Conservation (phyloP, 2,329 filamentous ascomycete genomes). For the Ilyonectria mors-panacis region DNA sequence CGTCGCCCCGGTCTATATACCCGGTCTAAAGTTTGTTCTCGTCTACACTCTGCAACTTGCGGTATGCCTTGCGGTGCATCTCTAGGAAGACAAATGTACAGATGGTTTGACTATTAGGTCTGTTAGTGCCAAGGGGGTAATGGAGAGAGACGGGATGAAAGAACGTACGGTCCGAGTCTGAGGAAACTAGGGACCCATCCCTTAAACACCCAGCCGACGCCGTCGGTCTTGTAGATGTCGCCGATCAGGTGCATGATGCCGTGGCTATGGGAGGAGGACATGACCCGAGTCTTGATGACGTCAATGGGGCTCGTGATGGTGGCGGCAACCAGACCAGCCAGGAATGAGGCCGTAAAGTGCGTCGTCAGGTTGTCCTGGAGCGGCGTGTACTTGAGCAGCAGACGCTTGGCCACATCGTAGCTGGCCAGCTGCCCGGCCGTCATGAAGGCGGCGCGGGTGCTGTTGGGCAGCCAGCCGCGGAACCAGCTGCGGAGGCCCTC, state of each 20-base stretch:
- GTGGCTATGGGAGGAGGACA: constrained; percentile 73
- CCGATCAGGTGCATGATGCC: constrained; percentile 72
- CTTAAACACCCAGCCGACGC: constrained; percentile 87
- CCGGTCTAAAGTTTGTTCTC: constrained; percentile 45
- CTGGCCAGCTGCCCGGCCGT: constrained; percentile 87
- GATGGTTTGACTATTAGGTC: constrained; percentile 78
- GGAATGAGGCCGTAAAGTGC: constrained; percentile 83
- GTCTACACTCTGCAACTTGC: constrained; percentile 62
- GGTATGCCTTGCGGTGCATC: constrained; percentile 86
- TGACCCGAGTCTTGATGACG: constrained; percentile 90
- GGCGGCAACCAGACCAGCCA: constrained; percentile 87
- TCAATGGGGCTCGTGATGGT: constrained; percentile 89
- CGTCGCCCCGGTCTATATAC: constrained; percentile 38
- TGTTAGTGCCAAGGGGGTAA: constrained; percentile 27
- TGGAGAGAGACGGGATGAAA: not conserved
- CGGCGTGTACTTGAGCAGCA: constrained; percentile 76
- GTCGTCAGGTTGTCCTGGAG: constrained; percentile 80
- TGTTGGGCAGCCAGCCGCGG: constrained; percentile 88
- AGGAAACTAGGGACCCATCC: constrained; percentile 88
- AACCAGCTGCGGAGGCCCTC: constrained; percentile 86
- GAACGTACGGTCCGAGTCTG: constrained; percentile 72
- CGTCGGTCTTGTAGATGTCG: constrained; percentile 80
- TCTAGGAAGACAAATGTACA: constrained; percentile 90
- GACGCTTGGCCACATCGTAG: constrained; percentile 85
- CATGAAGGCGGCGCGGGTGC: constrained; percentile 86